phyloP scores from a whole-genome alignment of 805 yeast genomes.

The Candida ficus region DNA sequence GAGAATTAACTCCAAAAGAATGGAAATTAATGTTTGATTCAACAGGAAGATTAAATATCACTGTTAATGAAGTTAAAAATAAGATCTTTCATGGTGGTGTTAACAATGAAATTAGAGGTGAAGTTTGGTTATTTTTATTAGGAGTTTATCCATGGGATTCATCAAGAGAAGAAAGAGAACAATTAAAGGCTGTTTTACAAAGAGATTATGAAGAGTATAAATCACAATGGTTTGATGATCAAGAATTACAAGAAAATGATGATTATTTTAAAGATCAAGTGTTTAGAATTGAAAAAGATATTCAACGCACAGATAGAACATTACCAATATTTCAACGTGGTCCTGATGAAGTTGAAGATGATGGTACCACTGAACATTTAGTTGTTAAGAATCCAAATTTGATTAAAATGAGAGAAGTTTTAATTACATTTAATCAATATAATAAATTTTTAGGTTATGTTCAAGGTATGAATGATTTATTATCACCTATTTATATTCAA shows the following conservation, averaged over 20 bases:
- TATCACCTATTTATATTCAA: slow-evolving; percentile 75
- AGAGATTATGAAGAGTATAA: slow-evolving; percentile 61
- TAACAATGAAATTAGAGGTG: slow-evolving; percentile 48
- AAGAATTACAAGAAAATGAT: slow-evolving; percentile 40
- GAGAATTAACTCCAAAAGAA: slow-evolving; percentile 63
- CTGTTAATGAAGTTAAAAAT: slow-evolving; percentile 74
- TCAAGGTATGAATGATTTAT: slow-evolving; percentile 95
- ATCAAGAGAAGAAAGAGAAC: slow-evolving; percentile 59
- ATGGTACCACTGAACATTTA: slow-evolving; percentile 45
- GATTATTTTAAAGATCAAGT: slow-evolving; percentile 88
- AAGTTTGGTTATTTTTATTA: slow-evolving; percentile 83
- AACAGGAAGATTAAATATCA: slow-evolving; percentile 64
- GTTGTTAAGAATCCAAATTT: slow-evolving; percentile 74
- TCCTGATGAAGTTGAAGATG: slow-evolving; percentile 29
- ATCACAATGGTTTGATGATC: slow-evolving; percentile 63
- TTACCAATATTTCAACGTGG: slow-evolving; percentile 51
- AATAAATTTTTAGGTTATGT: slow-evolving; percentile 87
- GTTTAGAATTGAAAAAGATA: slow-evolving; percentile 87
- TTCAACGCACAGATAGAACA: slow-evolving; percentile 84
- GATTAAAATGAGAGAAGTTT: slow-evolving; percentile 63
- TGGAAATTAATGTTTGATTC: slow-evolving; percentile 85
- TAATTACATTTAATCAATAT: slow-evolving; percentile 81
- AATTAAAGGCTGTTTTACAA: slow-evolving; percentile 49
- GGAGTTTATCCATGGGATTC: slow-evolving; percentile 90
- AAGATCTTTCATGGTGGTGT: slow-evolving; percentile 90